Conservation (phyloP, 441 rosid genomes). For the Brassica balearica region DNA sequence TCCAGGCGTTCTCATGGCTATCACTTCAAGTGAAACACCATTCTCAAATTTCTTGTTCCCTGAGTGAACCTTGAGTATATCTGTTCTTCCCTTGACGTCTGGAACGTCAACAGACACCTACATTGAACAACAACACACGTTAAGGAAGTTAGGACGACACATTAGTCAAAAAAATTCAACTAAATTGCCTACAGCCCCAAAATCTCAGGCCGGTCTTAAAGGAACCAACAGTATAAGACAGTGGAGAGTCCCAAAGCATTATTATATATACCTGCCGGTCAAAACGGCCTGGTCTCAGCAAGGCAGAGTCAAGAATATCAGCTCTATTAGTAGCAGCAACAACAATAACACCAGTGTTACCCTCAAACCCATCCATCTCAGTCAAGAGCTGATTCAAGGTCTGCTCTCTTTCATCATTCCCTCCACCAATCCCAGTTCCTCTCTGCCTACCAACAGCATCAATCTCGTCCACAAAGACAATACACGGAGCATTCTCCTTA, state of each 20-base stretch:
- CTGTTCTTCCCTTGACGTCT: slow-evolving; percentile 88
- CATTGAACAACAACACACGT: slow-evolving; percentile 36
- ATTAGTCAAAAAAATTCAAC: too few species aligned
- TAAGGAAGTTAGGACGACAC: too few species aligned
- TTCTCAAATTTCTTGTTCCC: slow-evolving; percentile 86
- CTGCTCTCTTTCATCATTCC: slow-evolving; percentile 95
- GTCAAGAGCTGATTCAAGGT: slow-evolving; percentile 93
- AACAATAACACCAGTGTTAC: slow-evolving; percentile 90
- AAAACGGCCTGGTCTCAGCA: slow-evolving; percentile 92
- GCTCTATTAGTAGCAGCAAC: slow-evolving; percentile 95
- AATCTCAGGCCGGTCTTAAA: too few species aligned
- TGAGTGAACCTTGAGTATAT: slow-evolving; percentile 86
- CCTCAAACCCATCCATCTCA: slow-evolving; percentile 98
- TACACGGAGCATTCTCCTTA: slow-evolving; percentile 93
- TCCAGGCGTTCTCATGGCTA: slow-evolving; percentile 98
- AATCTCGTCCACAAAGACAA: slow-evolving; percentile 95
- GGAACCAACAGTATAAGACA: too few species aligned
- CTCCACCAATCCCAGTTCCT: slow-evolving; percentile 98
- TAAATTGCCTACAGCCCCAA: too few species aligned
- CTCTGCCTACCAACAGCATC: slow-evolving; percentile 95
- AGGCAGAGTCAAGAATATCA: slow-evolving; percentile 91
- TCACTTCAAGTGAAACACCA: slow-evolving; percentile 89
- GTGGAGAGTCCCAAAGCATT: too few species aligned
- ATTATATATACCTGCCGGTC: slow-evolving; percentile 74
- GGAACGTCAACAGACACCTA: slow-evolving; percentile 96